Base-by-base conservation (phyloP, 2,329 filamentous ascomycete species). In the Ophiostoma angusticollis region DNA sequence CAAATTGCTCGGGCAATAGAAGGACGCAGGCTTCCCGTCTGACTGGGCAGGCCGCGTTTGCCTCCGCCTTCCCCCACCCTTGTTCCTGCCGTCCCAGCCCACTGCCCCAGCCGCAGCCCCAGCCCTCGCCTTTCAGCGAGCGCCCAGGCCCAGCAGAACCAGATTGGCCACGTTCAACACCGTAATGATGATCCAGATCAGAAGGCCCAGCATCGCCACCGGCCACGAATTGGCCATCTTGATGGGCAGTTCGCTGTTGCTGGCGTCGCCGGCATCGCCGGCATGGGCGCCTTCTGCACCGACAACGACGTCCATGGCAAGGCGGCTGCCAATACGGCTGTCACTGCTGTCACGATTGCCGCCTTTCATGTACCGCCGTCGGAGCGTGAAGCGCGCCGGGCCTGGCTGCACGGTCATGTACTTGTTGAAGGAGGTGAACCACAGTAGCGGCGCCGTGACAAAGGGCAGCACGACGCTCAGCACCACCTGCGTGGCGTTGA, bases 401-500 rank as follows among this genome's bases (percentile, higher is more conserved):
- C 67, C 66, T 2, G 67, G 59, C 41, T 59, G 56, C 6, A 84
- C 80, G 8, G 74, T 83, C 85, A 93, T 93, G 58, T 80, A 91
- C 52, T 75, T 75, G 48, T 76, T 72, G 31, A 79, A 69, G 49
- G 80, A 84, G 0, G 85, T 93, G 51, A 93, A 93, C 60, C 82
- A 93, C 40, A 93, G 80, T 23, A 93, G 62, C 2, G 85, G 85
- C 1, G 84, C 82, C 1, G 74, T 77, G n/a, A 89, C 74, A 53
- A 93, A 87, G 0, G 85, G 85, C 37, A 93, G 56, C 11, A 86
- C 81, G 9, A 87, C 70, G 50, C 78, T 84, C 12, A 93, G 65
- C 0, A 74, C 80, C 6, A 93, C 84, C 57, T 93, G 85, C 3
- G 71, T 79, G 0, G 72, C 85, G 21, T 80, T 84, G 22, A 93